These are phyloP conservation scores for Hepatocystis sp. DNA, from an alignment of 169 alveolate species.

Conservation along the genomic window DNA sequence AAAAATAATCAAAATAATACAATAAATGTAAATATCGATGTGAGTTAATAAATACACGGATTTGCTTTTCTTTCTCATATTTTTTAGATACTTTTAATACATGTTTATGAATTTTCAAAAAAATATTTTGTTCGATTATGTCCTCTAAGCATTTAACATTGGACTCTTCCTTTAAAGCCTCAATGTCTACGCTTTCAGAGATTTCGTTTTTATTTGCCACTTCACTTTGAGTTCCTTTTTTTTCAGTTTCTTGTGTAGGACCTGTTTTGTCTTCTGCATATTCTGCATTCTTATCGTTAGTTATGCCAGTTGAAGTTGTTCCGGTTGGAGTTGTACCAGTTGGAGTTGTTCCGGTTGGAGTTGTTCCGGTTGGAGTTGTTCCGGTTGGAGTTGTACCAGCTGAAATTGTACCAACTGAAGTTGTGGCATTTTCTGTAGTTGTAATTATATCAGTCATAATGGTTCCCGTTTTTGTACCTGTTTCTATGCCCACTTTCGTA, in stretches of 20 bases:
- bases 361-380: too few relatives aligned
- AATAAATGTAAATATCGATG: constrained; percentile 42
- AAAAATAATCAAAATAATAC: constrained; percentile 46
- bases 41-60: constrained; percentile 43
- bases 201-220: neutral
- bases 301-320: neutral
- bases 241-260: neutral
- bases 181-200: constrained; percentile 33
- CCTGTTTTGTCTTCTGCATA: neutral
- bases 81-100: constrained; percentile 31
- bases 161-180: constrained; percentile 19
- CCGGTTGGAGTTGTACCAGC: too few relatives aligned
- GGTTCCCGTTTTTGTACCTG: too few relatives aligned
- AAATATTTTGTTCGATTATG: constrained; percentile 23
- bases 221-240: too few relatives aligned
- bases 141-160: constrained; percentile 23
- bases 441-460: too few relatives aligned
- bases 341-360: too few relatives aligned
- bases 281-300: neutral
- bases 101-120: constrained; percentile 60
- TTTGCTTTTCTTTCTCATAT: constrained; percentile 39
- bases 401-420: too few relatives aligned
- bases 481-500: too few relatives aligned
- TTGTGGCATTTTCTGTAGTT: too few relatives aligned
- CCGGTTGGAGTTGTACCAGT: too few relatives aligned